Conservation (phyloP, 2,329 filamentous ascomycete species). For the Phyllosticta citrichinensis region DNA sequence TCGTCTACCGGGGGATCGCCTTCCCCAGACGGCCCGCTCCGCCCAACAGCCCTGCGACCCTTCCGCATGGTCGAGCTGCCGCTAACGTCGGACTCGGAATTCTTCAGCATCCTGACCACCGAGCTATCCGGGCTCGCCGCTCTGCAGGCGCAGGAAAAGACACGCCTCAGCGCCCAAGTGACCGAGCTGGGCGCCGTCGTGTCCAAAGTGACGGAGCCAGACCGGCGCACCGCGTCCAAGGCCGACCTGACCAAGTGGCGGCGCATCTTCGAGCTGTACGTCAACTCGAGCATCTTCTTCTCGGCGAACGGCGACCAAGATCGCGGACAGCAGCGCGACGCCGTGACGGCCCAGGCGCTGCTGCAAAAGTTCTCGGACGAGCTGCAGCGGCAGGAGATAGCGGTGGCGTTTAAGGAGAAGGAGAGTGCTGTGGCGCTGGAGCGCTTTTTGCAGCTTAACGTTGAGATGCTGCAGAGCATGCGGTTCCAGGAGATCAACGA, state of each 20-base stretch:
- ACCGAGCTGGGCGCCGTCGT: constrained; percentile 54
- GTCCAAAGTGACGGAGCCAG: constrained; percentile 53
- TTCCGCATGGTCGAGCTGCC: constrained; percentile 58
- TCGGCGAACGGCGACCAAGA: constrained; percentile 59
- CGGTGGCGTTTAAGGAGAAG: constrained; percentile 50
- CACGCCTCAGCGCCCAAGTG: constrained; percentile 54
- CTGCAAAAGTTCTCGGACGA: constrained; percentile 64
- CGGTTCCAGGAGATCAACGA: constrained; percentile 79
- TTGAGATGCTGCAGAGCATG: constrained; percentile 65
- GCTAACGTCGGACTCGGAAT: constrained; percentile 65
- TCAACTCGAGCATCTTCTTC: constrained; percentile 74
- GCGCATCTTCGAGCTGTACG: constrained; percentile 70
- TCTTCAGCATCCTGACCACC: constrained; percentile 65
- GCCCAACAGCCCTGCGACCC: constrained; percentile 8
- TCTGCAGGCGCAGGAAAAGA: constrained; percentile 57
- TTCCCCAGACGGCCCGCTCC: neutral
- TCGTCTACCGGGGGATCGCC: neutral
- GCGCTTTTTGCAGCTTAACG: constrained; percentile 63
- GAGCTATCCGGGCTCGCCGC: constrained; percentile 61
- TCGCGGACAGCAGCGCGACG: constrained; percentile 54
- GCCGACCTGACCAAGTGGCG: constrained; percentile 67
- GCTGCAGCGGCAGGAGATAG: constrained; percentile 49
- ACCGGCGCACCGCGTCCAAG: constrained; percentile 45
- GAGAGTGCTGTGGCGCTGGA: constrained; percentile 56
- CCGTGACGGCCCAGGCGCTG: constrained; percentile 54